These are phyloP conservation scores for Collybiopsis luxurians DNA, from an alignment of 768 basidiomycete species.

Conservation along the genomic window DNA sequence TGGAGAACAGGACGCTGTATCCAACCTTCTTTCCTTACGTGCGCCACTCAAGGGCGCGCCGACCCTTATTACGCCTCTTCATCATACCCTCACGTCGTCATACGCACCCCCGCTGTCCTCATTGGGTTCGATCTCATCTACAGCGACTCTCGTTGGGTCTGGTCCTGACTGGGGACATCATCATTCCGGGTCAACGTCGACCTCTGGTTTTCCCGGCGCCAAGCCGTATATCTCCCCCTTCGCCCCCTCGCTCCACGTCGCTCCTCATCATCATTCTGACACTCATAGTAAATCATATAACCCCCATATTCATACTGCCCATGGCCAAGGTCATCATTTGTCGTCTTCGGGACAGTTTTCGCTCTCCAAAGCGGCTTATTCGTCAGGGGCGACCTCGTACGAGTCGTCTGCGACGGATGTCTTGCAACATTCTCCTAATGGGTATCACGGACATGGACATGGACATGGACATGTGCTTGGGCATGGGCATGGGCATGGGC, in stretches of 20 bases:
- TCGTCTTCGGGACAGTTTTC: neutral
- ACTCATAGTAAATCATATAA: neutral
- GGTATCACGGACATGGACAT: neutral
- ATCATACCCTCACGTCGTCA: neutral
- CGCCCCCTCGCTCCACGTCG: neutral
- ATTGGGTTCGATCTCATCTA: neutral
- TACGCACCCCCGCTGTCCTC: neutral
- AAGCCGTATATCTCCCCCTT: neutral
- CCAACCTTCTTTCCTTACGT: constrained; percentile 3
- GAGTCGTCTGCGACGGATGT: neutral
- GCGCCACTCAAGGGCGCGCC: neutral
- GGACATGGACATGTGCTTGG: neutral
- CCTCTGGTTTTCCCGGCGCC: neutral
- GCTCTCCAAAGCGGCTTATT: constrained; percentile 1
- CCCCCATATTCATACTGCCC: neutral
- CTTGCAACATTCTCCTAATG: neutral
- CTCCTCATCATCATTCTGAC: neutral
- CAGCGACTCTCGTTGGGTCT: neutral
- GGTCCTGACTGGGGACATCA: neutral
- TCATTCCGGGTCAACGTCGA: neutral
- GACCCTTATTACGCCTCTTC: neutral
- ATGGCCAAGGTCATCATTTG: neutral
- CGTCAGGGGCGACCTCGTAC: neutral
- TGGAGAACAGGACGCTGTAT: neutral
- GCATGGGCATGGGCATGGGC: neutral